Base-by-base conservation (phyloP, 75 land plant genomes). In the Cunninghamia lanceolata region DNA sequence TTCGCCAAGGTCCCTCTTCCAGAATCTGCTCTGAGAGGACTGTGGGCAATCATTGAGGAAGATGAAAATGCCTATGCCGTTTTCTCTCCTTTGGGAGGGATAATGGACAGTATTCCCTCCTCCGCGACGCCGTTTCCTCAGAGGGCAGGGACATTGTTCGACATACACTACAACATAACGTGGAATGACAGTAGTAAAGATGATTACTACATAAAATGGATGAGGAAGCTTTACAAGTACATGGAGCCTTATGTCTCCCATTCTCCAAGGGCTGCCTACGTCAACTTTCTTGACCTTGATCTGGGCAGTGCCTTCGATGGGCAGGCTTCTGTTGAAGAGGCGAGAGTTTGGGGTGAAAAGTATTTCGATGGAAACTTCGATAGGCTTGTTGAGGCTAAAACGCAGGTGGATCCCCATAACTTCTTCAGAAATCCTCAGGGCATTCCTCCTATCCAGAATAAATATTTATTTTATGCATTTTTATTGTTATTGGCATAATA, bases 311-410 rank as follows among this genome's bases (percentile, higher is more conserved):
- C 83, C 13, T 82, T 82, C 50, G 46, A 56, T 82, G 68, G 82
- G 15, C 74, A 35, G 2, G 32, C 46, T 28, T 85, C 84, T 0
- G 89, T 88, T 21, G 19, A 14, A 15, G 74, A 87, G 66, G 91
- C 90, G 17, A 87, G 86, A 45, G 86, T 16, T 43, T 92, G 93
- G 91, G 91, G 93, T 17, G 85, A 85, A 83, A 87, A 21, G 79
- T 89, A 89, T 66, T 89, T 87, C 82, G 14, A 54, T 38, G 82
- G 77, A 71, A 89, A 87, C 47, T 89, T 46, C 42, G 88, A 87
- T 36, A 32, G 91, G 45, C 82, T 89, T 54, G 88, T 89, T 1
- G 34, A 77, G 38, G 86, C 71, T 21, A 89, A 89, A 84, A 89
- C 86, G 50, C 32, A 46, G 54, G 35, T 87, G 8, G 91, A 89